Base-by-base conservation (phyloP, 1,284 basidiomycete species). In the Volvariella volvacea region DNA sequence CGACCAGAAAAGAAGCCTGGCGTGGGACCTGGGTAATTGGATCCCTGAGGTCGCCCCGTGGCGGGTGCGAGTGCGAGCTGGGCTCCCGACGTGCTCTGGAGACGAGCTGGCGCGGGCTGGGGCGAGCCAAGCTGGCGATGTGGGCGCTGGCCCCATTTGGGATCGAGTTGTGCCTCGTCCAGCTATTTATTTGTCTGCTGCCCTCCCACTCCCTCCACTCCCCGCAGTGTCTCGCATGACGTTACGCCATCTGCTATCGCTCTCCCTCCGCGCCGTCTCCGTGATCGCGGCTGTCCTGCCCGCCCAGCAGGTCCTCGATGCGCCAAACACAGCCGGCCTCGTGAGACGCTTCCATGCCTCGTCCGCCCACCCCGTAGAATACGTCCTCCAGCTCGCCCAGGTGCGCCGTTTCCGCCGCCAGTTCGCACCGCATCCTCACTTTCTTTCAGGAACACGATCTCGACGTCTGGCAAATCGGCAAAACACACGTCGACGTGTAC, bases 401-500 rank as follows among this genome's bases (percentile, higher is more conserved):
- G 48, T 49, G 41, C 16, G 48, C 43, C 1, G n/a, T 6, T n/a
- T 28, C 12, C 25, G 6, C 25, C 14, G 6, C 19, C 46, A 25
- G 6, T 37, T 14, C 17, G 19, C n/a, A 3, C 16, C 22, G n/a
- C 30, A 9, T n/a, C n/a, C 48, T 49, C 46, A 31, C 30, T 31
- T n/a, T n/a, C 37, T 21, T 39, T 4, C 48, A 71, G 68, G 52
- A 58, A 22, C 51, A 65, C 46, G 49, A 62, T 42, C 55, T 70
- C 15, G 70, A 73, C 51, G 46, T 72, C 22, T 73, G 71, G 70
- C 64, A 68, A 39, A 50, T 65, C 22, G 51, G 59, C 2, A 48
- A 41, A 10, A 53, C 59, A 3, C 52, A 64, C 45, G 59, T 70
- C 40, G 68, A 73, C 46, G 53, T 70, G 39, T 71, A 70, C 48